Evolutionary conservation across 768 basidiomycete species (phyloP), one percentile per base, ranked within the genome.

Genomic region (Sporobolomyces pararoseus): DNA sequence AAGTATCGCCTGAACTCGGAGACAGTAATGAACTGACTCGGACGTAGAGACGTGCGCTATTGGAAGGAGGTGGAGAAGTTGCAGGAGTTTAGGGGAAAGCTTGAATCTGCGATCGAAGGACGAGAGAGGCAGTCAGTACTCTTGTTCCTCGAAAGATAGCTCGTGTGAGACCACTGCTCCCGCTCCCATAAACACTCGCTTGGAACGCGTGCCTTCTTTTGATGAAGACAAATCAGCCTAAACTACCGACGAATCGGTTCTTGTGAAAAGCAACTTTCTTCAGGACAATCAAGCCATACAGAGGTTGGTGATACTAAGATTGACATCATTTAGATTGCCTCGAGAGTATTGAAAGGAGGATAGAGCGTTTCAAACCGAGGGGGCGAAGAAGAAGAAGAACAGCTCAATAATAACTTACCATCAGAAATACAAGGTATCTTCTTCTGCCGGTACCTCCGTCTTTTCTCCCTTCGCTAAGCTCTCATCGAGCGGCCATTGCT

Each of bases 301-400:
- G 61, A 62, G 46, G 47, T 61, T 60, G 58, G 59, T 61, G 59
- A 61, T 61, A 49, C 44, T 42, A 35, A 42, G 32, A 47, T 10
- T 50, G 49, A 50, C 49, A 50, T 50, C 49, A 50, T 50, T 50
- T 50, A n/a, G 12, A 23, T 9, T n/a, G 49, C n/a, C 13, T 9
- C 49, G 23, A 50, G 9, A 7, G 49, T 50, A n/a, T 7, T 7
- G 10, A 9, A 27, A 9, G 49, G 49, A n/a, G 13, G 49, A 4
- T n/a, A 53, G 51, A 31, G 51, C 51, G 51, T 25, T n/a, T n/a
- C n/a, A 10, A 27, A 10, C n/a, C 37, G 21, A 9, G 62, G 7
- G 4, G 52, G 14, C 37, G 52, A 21, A 46, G 25, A 52, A 10
- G 62, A 31, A 35, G 37, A 25, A n/a, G n/a, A n/a, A n/a, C n/a